Evolutionary conservation across 2,329 filamentous ascomycete species (phyloP), one percentile per base, ranked within the genome.

Genomic region (Penicillium sp.): DNA sequence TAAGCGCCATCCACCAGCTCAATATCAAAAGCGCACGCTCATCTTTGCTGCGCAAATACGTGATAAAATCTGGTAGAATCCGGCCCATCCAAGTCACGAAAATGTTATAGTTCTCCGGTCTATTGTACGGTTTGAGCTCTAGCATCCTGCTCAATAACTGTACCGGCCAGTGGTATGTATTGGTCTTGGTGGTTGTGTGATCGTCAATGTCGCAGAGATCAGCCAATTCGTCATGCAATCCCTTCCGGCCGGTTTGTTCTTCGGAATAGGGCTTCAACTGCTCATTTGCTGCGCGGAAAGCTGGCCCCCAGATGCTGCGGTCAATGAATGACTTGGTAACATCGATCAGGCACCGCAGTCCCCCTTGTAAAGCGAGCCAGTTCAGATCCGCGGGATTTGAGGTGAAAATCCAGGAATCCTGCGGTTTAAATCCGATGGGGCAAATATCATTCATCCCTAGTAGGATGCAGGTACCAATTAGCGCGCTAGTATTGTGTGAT

Each of bases 391-490:
- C 57, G 1, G 68, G 66, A 30, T 70, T 60, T 3, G 62, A 56
- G 14, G 70, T 67, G 61, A 73, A 74, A 20, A 74, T 65, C 60
- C 71, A 74, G 2, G 72, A 73, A 49, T 64, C 45, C 24, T 59
- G 63, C 0, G 71, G 69, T 54, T 63, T 64, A 57, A 65, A 72
- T n/a, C 64, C 61, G 9, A 67, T 64, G 5, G 67, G 60, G 6
- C 59, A 53, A 54, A 74, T 74, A 20, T 71, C 65, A 56, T 72
- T 66, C 38, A 71, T 63, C 14, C 67, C 68, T 56, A 75, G 61
- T 26, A 76, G 62, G 56, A 75, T 64, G 47, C 72, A 73, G 35
- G 70, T 65, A 1, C 71, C 72, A 57, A 74, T 69, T 4, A 75
- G 64, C 2, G 64, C 64, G 59, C 73, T 71, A 66, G 74, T 74